phyloP scores from a whole-genome alignment of 306 rosid genomes.

The Quercus variabilis region DNA sequence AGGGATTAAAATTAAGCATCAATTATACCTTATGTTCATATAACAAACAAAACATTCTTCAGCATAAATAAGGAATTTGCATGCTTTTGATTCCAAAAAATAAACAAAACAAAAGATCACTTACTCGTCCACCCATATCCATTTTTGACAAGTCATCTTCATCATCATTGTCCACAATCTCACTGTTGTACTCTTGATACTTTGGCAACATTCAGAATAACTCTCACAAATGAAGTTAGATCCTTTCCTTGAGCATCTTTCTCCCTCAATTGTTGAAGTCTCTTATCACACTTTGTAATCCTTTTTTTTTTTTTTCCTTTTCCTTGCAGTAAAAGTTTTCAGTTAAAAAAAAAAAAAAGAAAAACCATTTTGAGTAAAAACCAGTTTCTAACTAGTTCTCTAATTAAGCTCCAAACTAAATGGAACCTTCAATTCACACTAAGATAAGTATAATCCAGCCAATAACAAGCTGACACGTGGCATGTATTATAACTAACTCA shows the following conservation, averaged over 20 bases:
- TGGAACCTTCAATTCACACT: too few relatives aligned
- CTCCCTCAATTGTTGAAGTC: slow-evolving; percentile 95
- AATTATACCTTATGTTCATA: not conserved
- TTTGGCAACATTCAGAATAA: slow-evolving; percentile 95
- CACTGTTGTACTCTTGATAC: slow-evolving; percentile 92
- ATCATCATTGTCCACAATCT: slow-evolving; percentile 83
- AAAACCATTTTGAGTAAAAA: too few relatives aligned
- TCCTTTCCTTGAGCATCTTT: slow-evolving; percentile 96
- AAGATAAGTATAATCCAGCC: too few relatives aligned
- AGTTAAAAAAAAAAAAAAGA: too few relatives aligned
- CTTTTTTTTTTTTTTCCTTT: too few relatives aligned
- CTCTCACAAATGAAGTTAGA: slow-evolving; percentile 93
- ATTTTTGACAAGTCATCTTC: slow-evolving; percentile 96
- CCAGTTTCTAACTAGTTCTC: too few relatives aligned
- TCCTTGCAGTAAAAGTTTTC: too few relatives aligned
- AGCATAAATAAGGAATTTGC: not conserved
- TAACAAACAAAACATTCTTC: not conserved
- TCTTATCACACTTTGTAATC: slow-evolving; percentile 63
- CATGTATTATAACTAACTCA: too few relatives aligned
- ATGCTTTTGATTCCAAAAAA: too few relatives aligned
- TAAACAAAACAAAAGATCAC: slow-evolving; percentile 14
- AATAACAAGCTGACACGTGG: too few relatives aligned
- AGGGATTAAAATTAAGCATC: not conserved
- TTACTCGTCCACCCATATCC: slow-evolving; percentile 99
- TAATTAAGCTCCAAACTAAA: too few relatives aligned